Percentiles rank a stretch among this genome's conserved stretches.
Evolutionary conservation across 2,329 filamentous ascomycete species (phyloP).

Genomic region (Ceratocystis destructans): DNA sequence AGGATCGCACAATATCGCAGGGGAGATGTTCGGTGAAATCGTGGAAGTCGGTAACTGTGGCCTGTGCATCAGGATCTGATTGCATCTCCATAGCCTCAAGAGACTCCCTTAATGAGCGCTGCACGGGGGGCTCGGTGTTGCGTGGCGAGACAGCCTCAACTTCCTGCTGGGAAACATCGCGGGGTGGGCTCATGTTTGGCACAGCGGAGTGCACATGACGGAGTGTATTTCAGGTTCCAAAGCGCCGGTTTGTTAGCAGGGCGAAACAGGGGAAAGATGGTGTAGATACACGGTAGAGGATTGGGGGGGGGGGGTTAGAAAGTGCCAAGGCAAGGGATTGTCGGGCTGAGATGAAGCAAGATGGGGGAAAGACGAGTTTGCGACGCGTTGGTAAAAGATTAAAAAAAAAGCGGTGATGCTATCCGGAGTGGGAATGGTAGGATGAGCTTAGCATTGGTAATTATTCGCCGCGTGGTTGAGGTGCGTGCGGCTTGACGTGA

Average conservation of each 20-base stretch:
- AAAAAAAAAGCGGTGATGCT: not conserved
- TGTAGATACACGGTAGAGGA: not conserved
- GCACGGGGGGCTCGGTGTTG: constrained; percentile 24
- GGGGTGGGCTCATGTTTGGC: constrained; percentile 15
- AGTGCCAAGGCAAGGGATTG: no score
- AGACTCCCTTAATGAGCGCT: constrained; percentile 22
- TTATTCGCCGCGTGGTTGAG: no score
- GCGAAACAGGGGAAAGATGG: not conserved
- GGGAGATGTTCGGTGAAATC: constrained; percentile 58
- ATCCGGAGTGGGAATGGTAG: not conserved
- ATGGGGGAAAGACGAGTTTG: no score
- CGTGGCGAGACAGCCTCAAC: constrained; percentile 29
- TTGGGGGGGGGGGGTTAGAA: no score
- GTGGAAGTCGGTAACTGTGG: constrained; percentile 56
- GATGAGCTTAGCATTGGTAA: not conserved
- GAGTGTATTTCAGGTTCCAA: not conserved
- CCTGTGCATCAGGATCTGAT: constrained; percentile 52
- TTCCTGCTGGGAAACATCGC: constrained; percentile 2
- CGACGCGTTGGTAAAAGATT: not conserved
- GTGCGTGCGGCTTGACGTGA: no score
- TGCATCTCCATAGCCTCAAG: constrained; percentile 37
- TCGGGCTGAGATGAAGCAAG: no score
- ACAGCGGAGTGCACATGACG: constrained; percentile 13
- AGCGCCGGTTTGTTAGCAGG: not conserved
- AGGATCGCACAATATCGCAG: constrained; percentile 50